These are phyloP conservation scores for Pyrenophora tritici-repentis DNA, from an alignment of 2,329 filamentous ascomycete species.

Conservation along the genomic window DNA sequence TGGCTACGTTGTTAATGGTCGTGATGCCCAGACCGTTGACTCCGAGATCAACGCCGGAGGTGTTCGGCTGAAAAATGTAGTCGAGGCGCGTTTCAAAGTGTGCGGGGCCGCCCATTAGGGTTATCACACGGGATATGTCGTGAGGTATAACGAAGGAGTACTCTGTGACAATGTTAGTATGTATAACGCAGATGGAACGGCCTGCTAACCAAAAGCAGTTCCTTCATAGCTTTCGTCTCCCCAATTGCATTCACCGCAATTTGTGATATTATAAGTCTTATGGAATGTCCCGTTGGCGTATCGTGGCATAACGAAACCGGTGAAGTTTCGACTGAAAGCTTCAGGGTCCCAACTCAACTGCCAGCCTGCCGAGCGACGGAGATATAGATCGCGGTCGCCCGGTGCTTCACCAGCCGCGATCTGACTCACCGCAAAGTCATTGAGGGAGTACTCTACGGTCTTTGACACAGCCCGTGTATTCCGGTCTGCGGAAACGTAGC, in stretches of 20 bases:
- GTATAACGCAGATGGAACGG: too few relatives aligned
- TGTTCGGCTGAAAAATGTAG: constrained; percentile 49
- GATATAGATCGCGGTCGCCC: constrained; percentile 46
- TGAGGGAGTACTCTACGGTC: constrained; percentile 51
- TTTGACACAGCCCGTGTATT: constrained; percentile 49
- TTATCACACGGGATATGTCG: constrained; percentile 50
- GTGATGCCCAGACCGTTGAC: constrained; percentile 45
- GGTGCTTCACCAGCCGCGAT: constrained; percentile 50
- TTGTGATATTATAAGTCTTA: constrained; percentile 49
- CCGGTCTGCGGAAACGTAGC: constrained; percentile 48
- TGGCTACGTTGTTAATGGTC: constrained; percentile 46
- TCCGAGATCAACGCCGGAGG: constrained; percentile 43
- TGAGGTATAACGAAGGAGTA: constrained; percentile 53
- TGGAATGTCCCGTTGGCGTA: constrained; percentile 45
- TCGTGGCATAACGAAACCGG: constrained; percentile 45
- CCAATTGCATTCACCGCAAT: constrained; percentile 52
- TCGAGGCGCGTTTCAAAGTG: constrained; percentile 50
- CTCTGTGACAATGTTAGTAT: constrained; percentile 27
- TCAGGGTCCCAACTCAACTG: constrained; percentile 50
- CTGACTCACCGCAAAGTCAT: constrained; percentile 51
- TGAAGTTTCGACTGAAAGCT: constrained; percentile 45
- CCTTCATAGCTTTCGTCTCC: constrained; percentile 50
- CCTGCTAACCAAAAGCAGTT: constrained; percentile 43
- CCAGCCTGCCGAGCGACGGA: constrained; percentile 50
- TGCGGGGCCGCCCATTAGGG: constrained; percentile 49